phyloP scores from a whole-genome alignment of 805 yeast genomes.

The Blastobotrys parvus region DNA sequence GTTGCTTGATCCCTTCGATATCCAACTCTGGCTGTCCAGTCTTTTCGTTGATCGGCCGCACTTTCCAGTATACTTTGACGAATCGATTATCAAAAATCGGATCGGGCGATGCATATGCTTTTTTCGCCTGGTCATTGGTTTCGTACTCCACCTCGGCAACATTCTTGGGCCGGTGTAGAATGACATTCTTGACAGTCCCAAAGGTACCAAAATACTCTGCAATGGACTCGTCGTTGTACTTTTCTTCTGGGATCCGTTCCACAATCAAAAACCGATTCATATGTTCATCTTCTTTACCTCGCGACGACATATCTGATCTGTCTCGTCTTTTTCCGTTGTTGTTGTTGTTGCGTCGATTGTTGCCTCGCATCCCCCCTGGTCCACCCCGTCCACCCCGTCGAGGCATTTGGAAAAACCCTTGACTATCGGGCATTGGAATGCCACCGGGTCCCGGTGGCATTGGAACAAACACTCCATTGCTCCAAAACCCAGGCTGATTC shows the following conservation, averaged over 20 bases:
- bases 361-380: conserved; percentile 12
- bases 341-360: conserved; percentile 7
- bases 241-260: conserved; percentile 37
- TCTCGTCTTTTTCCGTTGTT: conserved; percentile 5
- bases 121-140: conserved; percentile 31
- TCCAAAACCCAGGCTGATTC: conserved; percentile 6
- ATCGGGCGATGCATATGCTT: conserved; percentile 37
- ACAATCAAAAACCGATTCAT: conserved; percentile 31
- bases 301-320: conserved; percentile 10
- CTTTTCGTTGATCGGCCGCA: conserved; percentile 7
- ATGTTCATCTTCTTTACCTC: conserved; percentile 21
- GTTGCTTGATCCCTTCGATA: conserved; percentile 30
- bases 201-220: conserved; percentile 34
- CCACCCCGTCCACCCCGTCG: background rate
- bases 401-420: conserved; percentile 17
- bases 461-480: conserved; percentile 9
- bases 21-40: conserved; percentile 27
- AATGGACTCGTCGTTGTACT: conserved; percentile 29
- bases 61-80: conserved; percentile 38
- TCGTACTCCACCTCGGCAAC: conserved; percentile 35
- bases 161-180: conserved; percentile 22
- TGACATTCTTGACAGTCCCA: conserved; percentile 31
- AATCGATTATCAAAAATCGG: conserved; percentile 43
- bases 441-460: conserved; percentile 6
- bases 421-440: conserved; percentile 16